Evolutionary conservation across 257 asterid genomes (phyloP).

Genomic region (Echites panduratus): DNA sequence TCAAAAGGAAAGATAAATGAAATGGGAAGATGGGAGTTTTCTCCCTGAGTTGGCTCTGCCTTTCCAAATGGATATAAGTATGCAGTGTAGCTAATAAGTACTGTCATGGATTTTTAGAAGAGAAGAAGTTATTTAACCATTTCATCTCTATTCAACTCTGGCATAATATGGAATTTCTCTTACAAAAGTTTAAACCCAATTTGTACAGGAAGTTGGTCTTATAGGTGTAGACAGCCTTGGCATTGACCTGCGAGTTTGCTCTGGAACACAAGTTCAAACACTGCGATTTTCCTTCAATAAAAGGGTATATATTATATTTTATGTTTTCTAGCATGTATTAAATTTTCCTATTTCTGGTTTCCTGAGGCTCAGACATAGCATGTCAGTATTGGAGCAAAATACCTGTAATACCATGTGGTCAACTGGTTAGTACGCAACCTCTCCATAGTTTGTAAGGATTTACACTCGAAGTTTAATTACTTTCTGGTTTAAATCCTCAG

Average conservation of each 20-base stretch:
- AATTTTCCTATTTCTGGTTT: not conserved
- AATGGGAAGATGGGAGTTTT: not conserved
- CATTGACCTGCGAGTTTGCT: constrained; percentile 84
- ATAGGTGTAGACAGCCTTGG: constrained; percentile 94
- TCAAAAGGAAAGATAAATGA: not conserved
- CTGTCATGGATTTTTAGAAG: not conserved
- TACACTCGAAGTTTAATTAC: not conserved
- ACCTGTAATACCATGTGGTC: not conserved
- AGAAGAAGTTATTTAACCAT: not conserved
- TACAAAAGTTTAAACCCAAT: not conserved
- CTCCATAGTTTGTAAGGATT: not conserved
- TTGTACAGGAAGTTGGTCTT: constrained; percentile 70
- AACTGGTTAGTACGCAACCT: not conserved
- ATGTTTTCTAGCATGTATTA: not conserved
- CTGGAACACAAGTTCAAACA: constrained; percentile 90
- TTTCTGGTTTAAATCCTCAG: not conserved
- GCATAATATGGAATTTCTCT: not conserved
- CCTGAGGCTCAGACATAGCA: not conserved
- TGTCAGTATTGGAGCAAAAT: not conserved
- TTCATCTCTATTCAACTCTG: not conserved
- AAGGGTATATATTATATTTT: constrained; percentile 43
- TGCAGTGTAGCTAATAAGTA: not conserved
- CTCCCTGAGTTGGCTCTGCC: not conserved
- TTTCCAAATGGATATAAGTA: not conserved
- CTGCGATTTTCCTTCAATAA: constrained; percentile 80